A percentile compares a stretch with the other conserved stretches of the same genome.
phyloP scores from a whole-genome alignment of 805 yeast genomes.

The Phaffomyces opuntiae region DNA sequence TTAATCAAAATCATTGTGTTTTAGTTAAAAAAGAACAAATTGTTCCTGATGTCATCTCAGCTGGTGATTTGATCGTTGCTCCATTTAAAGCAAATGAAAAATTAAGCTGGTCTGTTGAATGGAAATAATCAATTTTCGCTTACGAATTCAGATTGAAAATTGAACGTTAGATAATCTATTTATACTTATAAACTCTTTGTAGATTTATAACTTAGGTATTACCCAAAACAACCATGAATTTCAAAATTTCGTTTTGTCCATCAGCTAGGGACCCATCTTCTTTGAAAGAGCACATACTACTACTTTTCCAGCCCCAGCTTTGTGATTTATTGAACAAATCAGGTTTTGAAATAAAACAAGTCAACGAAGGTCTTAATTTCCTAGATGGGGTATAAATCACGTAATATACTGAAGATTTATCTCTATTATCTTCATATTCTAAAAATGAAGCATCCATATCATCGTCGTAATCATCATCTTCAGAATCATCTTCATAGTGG shows the following conservation, averaged over 20 bases:
- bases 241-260: constrained; percentile 37
- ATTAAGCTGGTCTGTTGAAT: constrained; percentile 66
- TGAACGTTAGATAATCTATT: too few relatives aligned
- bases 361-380: constrained; percentile 35
- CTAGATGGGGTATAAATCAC: constrained; percentile 50
- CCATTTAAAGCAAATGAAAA: constrained; percentile 84
- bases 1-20: constrained; percentile 40
- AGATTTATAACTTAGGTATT: constrained; percentile 23
- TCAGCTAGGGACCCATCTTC: constrained; percentile 40
- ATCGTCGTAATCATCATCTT: constrained; percentile 7
- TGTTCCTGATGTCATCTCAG: constrained; percentile 54
- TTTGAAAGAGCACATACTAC: constrained; percentile 44
- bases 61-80: constrained; percentile 49
- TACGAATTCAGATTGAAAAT: background rate
- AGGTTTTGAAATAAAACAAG: constrained; percentile 51
- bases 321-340: constrained; percentile 45
- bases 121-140: constrained; percentile 36
- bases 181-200: background rate
- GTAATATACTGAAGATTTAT: constrained; percentile 41
- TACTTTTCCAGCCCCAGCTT: constrained; percentile 60
- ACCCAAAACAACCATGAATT: constrained; percentile 45
- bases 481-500: constrained; percentile 7
- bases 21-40: constrained; percentile 46
- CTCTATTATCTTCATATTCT: constrained; percentile 41
- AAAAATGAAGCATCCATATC: constrained; percentile 24